Evolutionary conservation across 805 yeast species (phyloP).

Genomic region (Kurtzmaniella cleridarum): DNA sequence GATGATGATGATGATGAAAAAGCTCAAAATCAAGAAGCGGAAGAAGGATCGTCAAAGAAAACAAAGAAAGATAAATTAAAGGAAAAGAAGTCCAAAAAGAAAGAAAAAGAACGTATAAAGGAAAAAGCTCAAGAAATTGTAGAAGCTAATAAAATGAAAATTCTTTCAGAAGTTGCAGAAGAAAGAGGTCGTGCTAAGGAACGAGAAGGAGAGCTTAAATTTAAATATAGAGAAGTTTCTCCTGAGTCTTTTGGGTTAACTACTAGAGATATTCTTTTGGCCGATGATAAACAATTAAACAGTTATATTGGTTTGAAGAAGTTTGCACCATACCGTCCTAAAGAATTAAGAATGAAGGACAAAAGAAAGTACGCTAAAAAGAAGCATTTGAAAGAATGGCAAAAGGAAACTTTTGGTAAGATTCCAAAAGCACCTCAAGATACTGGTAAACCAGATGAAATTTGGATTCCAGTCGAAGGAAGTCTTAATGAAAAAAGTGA

Average conservation of each 20-base stretch:
- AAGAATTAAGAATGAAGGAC: slow-evolving; percentile 68
- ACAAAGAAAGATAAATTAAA: slow-evolving; percentile 52
- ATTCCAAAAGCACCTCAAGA: slow-evolving; percentile 36
- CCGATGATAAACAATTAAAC: slow-evolving; percentile 83
- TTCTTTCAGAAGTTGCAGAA: slow-evolving; percentile 65
- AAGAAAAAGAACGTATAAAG: slow-evolving; percentile 55
- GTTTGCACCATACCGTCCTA: slow-evolving; percentile 86
- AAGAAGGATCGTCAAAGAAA: slow-evolving; percentile 26
- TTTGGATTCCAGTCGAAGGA: slow-evolving; percentile 33
- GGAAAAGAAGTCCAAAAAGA: slow-evolving; percentile 53
- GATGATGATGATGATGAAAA: slow-evolving; percentile 9
- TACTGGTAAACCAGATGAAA: slow-evolving; percentile 30
- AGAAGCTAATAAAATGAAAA: slow-evolving; percentile 61
- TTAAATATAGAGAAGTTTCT: slow-evolving; percentile 89
- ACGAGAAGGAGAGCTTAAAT: slow-evolving; percentile 43
- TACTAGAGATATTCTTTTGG: slow-evolving; percentile 80
- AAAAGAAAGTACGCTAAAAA: slow-evolving; percentile 79
- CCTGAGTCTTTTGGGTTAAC: slow-evolving; percentile 89
- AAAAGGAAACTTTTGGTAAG: slow-evolving; percentile 71
- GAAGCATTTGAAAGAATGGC: slow-evolving; percentile 83
- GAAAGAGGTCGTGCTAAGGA: slow-evolving; percentile 53
- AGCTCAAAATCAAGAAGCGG: slow-evolving; percentile 7
- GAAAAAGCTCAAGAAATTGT: slow-evolving; percentile 73
- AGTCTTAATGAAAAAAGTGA: slow-evolving; percentile 4
- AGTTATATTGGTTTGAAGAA: slow-evolving; percentile 84